Evolutionary conservation across 768 basidiomycete genomes (phyloP).

Genomic region (Cystobasidium ongulense): DNA sequence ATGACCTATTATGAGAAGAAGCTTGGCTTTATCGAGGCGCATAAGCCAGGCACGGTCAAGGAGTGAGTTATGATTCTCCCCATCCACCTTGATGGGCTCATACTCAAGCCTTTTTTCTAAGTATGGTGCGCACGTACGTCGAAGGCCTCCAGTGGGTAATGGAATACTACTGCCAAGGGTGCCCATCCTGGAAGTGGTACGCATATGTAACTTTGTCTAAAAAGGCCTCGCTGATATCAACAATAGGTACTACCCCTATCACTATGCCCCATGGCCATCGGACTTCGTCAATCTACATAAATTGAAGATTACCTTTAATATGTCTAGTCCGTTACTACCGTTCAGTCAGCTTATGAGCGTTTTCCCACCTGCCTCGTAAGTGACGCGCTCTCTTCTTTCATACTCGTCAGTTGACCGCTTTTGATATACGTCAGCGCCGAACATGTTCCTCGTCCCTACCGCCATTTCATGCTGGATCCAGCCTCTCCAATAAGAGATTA

Average conservation of each 20-base stretch:
- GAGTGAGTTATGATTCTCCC: not conserved
- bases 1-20: slow-evolving; percentile 7
- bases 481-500: slow-evolving; percentile 85
- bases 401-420: slow-evolving; percentile 49
- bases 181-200: slow-evolving; percentile 77
- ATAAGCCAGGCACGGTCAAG: not conserved
- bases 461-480: slow-evolving; percentile 80
- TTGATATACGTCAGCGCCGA: not conserved
- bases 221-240: not conserved
- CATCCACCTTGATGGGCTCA: not conserved
- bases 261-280: slow-evolving; percentile 64
- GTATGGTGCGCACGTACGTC: slow-evolving; percentile 68
- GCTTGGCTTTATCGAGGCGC: not conserved
- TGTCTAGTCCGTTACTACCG: slow-evolving; percentile 80
- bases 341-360: slow-evolving; percentile 98
- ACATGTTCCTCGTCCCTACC: slow-evolving; percentile 5
- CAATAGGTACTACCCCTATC: slow-evolving; percentile 84
- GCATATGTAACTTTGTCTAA: not conserved
- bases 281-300: slow-evolving; percentile 55
- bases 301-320: slow-evolving; percentile 72
- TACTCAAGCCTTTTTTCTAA: slow-evolving; percentile 25
- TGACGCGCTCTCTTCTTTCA: slow-evolving; percentile 73
- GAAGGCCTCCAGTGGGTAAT: slow-evolving; percentile 98
- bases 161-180: slow-evolving; percentile 95
- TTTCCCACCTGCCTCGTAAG: slow-evolving; percentile 72